A percentile compares a stretch with the other conserved stretches of the same genome.
Evolutionary conservation across 2,329 filamentous ascomycete species (phyloP).

Genomic region (Dothidotthia symphoricarpi): DNA sequence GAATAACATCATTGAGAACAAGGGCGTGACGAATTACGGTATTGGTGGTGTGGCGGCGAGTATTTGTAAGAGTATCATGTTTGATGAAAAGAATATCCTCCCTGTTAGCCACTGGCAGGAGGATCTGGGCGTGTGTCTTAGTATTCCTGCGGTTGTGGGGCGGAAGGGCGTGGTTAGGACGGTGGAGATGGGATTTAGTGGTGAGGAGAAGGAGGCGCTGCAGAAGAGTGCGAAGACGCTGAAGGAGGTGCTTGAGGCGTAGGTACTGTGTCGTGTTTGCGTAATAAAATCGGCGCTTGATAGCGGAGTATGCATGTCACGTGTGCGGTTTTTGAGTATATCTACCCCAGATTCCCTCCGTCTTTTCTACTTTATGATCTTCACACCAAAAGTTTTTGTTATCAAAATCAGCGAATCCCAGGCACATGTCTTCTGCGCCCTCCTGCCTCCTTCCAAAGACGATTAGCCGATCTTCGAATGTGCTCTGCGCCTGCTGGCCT

Average conservation of each 20-base stretch:
- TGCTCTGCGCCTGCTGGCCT: too few species aligned
- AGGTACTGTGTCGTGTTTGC: too few species aligned
- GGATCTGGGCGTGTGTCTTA: conserved; percentile 13
- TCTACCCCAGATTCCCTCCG: too few species aligned
- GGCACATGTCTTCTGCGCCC: too few species aligned
- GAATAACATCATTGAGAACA: conserved; percentile 14
- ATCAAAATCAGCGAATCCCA: too few species aligned
- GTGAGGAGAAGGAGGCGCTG: conserved; percentile 10
- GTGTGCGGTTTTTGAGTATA: too few species aligned
- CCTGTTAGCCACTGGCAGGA: conserved; percentile 17
- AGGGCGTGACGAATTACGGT: conserved; percentile 21
- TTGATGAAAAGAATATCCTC: conserved; percentile 13
- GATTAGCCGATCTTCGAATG: too few species aligned
- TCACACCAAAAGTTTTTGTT: too few species aligned
- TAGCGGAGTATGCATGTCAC: too few species aligned
- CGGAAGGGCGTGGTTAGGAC: conserved; percentile 13
- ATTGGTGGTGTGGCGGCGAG: conserved; percentile 20
- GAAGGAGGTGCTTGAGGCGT: conserved; percentile 13
- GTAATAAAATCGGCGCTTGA: too few species aligned
- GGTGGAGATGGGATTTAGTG: conserved; percentile 6
- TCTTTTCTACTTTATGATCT: too few species aligned
- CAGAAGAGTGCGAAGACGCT: conserved; percentile 14
- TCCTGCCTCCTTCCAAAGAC: too few species aligned
- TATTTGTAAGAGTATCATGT: conserved; percentile 16
- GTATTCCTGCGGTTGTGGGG: conserved; percentile 18